Evolutionary conservation across 2,329 filamentous ascomycete genomes (phyloP).

Genomic region (Cyclaneusma minus): DNA sequence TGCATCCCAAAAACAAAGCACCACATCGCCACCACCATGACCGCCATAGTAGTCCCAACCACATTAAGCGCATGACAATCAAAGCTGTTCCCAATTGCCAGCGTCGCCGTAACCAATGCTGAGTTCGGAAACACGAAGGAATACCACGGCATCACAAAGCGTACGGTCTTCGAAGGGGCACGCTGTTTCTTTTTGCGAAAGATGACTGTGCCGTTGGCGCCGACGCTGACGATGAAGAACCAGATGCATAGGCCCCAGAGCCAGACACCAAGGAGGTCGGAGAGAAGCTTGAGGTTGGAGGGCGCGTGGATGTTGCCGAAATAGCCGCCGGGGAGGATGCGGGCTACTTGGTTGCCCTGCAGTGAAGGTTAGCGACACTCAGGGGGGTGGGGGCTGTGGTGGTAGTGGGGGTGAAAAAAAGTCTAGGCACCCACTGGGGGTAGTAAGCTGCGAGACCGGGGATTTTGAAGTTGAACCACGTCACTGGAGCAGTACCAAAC

Average conservation of each 20-base stretch:
- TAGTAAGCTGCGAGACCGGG: no score
- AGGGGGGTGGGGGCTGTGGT: no score
- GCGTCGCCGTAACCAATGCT: conserved; percentile 45
- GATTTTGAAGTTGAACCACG: no score
- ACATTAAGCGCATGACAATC: conserved; percentile 44
- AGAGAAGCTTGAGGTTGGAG: conserved; percentile 29
- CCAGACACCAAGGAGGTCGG: conserved; percentile 56
- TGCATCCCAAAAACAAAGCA: conserved; percentile 53
- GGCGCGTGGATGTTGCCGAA: conserved; percentile 25
- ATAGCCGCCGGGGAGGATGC: conserved; percentile 28
- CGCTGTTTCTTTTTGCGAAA: no score
- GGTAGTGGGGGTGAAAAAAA: no score
- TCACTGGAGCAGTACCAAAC: no score
- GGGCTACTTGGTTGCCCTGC: conserved; percentile 8
- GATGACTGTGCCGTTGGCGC: conserved; percentile 56
- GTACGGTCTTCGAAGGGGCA: conserved; percentile 43
- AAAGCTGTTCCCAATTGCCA: conserved; percentile 50
- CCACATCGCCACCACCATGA: conserved; percentile 53
- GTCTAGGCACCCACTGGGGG: no score
- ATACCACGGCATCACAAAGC: conserved; percentile 77
- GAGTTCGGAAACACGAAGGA: conserved; percentile 42
- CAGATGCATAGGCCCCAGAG: conserved; percentile 71
- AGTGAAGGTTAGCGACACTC: no score
- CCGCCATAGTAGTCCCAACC: conserved; percentile 51
- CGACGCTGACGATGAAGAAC: conserved; percentile 72